Evolutionary conservation across 1,284 basidiomycete species (phyloP).

Genomic region (Inonotus obliquus): DNA sequence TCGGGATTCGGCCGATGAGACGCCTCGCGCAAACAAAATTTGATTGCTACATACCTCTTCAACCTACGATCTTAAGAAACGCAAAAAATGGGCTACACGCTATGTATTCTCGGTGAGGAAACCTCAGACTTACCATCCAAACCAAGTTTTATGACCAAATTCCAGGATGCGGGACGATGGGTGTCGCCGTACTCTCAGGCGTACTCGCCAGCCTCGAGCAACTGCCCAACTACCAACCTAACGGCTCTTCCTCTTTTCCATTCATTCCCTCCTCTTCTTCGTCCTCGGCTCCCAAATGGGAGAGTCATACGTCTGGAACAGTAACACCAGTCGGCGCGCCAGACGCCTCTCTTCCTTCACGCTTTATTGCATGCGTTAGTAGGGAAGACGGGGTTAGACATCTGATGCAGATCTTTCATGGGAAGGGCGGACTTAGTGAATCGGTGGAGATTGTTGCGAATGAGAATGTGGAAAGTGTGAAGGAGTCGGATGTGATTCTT

Average conservation of each 20-base stretch:
- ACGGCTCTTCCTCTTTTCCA: background rate
- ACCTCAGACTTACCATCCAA: background rate
- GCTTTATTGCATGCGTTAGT: constrained; percentile 88
- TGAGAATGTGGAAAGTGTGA: constrained; percentile 71
- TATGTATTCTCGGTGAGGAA: constrained; percentile 35
- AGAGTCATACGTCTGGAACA: constrained; percentile 81
- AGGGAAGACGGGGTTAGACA: constrained; percentile 73
- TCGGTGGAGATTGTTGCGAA: constrained; percentile 67
- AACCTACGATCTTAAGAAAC: background rate
- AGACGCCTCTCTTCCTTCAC: constrained; percentile 69
- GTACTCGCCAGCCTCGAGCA: constrained; percentile 71
- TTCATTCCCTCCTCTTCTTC: constrained; percentile 8
- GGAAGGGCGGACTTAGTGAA: constrained; percentile 51
- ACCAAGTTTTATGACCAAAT: background rate
- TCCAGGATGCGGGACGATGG: constrained; percentile 98
- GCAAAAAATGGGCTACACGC: constrained; percentile 35
- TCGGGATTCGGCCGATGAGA: no score
- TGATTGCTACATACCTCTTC: background rate
- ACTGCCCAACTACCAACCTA: constrained; percentile 28
- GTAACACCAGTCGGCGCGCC: constrained; percentile 61
- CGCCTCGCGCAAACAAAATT: no score
- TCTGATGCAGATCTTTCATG: constrained; percentile 61
- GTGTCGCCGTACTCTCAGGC: constrained; percentile 91
- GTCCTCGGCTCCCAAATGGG: constrained; percentile 50
- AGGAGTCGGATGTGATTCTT: constrained; percentile 79